Conservation (phyloP, 1,284 basidiomycete genomes). For the Austroboletus niveus region DNA sequence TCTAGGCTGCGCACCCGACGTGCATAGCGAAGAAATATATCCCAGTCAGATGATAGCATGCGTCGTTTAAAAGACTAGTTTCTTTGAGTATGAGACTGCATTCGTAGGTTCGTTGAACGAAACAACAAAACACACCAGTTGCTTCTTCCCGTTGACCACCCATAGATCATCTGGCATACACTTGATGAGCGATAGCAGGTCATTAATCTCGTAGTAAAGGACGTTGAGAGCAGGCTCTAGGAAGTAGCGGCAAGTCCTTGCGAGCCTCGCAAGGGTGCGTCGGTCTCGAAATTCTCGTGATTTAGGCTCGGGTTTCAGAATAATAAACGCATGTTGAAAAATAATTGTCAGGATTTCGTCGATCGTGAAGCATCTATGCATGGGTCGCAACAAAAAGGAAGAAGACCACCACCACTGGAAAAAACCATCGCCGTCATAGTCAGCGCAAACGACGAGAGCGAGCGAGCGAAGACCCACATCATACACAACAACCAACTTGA, state of each 20-base stretch:
- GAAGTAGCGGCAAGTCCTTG: slow-evolving; percentile 32
- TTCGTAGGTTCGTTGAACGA: neutral
- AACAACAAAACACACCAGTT: slow-evolving; percentile 17
- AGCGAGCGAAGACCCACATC: slow-evolving; percentile 17
- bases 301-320: slow-evolving; percentile 29
- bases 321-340: slow-evolving; percentile 31
- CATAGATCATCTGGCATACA: slow-evolving; percentile 32
- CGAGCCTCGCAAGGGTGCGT: slow-evolving; percentile 30
- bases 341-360: slow-evolving; percentile 32
- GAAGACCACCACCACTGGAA: slow-evolving; percentile 16
- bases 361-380: slow-evolving; percentile 32
- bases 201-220: slow-evolving; percentile 32
- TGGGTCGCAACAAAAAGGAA: slow-evolving; percentile 17
- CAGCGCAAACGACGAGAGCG: slow-evolving; percentile 2
- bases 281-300: slow-evolving; percentile 28
- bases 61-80: slow-evolving; percentile 22
- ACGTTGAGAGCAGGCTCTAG: slow-evolving; percentile 33
- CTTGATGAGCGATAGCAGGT: slow-evolving; percentile 33
- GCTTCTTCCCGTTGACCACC: slow-evolving; percentile 32
- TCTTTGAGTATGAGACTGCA: slow-evolving; percentile 7
- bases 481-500: slow-evolving; percentile 23
- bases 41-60: slow-evolving; percentile 26
- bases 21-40: slow-evolving; percentile 30
- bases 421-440: neutral
- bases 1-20: slow-evolving; percentile 29